These are phyloP conservation scores for Betula pendula DNA, from an alignment of 306 rosid genomes.

Conservation along the genomic window DNA sequence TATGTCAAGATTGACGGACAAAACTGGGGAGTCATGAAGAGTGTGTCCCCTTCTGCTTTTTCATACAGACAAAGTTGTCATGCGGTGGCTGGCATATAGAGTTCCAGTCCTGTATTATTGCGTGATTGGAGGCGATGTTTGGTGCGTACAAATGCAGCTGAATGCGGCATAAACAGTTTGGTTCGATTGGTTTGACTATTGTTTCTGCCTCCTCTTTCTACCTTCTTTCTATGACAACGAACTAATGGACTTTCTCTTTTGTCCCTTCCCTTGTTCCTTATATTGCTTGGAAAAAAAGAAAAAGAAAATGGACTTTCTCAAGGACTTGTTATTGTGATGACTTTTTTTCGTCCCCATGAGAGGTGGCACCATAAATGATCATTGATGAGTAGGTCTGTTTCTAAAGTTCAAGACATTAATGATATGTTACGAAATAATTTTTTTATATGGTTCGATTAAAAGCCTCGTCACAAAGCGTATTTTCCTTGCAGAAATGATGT, in stretches of 20 bases:
- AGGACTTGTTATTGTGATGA: not conserved
- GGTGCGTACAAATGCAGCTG: conserved; percentile 15
- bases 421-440: too few species aligned
- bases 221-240: not conserved
- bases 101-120: not conserved
- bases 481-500: too few species aligned
- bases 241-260: too few species aligned
- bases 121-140: conserved; percentile 40
- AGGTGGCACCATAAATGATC: not conserved
- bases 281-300: too few species aligned
- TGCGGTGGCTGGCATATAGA: not conserved
- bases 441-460: too few species aligned
- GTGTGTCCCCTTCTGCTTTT: not conserved
- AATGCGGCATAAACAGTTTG: not conserved
- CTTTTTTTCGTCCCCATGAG: not conserved
- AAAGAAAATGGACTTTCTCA: conserved; percentile 1
- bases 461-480: too few species aligned
- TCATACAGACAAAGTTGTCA: not conserved
- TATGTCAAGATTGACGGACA: not conserved
- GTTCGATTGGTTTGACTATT: conserved; percentile 14
- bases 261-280: too few species aligned
- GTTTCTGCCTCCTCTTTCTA: not conserved
- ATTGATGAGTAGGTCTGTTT: not conserved
- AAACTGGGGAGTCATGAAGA: not conserved
- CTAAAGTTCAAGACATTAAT: not conserved